Evolutionary conservation across 768 basidiomycete genomes (phyloP).

Genomic region (Macrolepiota fuliginosa): DNA sequence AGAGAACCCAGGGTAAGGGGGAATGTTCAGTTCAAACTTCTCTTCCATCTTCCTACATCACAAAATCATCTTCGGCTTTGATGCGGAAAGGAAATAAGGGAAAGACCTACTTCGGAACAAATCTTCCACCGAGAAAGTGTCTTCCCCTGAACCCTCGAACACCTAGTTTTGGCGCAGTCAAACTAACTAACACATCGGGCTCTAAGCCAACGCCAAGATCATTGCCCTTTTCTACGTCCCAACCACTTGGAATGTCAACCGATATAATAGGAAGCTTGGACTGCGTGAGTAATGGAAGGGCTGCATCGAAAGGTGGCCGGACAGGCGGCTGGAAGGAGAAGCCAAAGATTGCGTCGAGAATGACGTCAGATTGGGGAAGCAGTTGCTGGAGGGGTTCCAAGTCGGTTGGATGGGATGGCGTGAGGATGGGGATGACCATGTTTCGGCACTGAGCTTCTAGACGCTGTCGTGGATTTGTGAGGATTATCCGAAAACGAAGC

Average conservation of each 20-base stretch:
- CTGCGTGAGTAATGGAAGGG: slow-evolving; percentile 61
- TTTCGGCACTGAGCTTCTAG: slow-evolving; percentile 86
- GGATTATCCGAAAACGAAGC: background rate
- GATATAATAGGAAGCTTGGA: slow-evolving; percentile 82
- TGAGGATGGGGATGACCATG: slow-evolving; percentile 76
- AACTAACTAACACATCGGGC: slow-evolving; percentile 80
- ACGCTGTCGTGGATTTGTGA: slow-evolving; percentile 42
- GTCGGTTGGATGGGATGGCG: slow-evolving; percentile 38
- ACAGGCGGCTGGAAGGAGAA: slow-evolving; percentile 95
- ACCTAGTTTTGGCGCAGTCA: slow-evolving; percentile 95
- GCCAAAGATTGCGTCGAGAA: slow-evolving; percentile 96
- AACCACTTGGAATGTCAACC: slow-evolving; percentile 96
- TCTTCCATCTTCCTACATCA: slow-evolving; percentile 60
- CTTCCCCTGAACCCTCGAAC: slow-evolving; percentile 71
- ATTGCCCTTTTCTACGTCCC: slow-evolving; percentile 87
- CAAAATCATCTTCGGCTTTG: background rate
- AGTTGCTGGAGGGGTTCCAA: slow-evolving; percentile 44
- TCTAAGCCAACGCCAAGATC: slow-evolving; percentile 53
- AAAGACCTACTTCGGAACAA: slow-evolving; percentile 74
- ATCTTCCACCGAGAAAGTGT: slow-evolving; percentile 94
- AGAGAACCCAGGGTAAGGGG: slow-evolving; percentile 71
- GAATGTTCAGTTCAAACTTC: slow-evolving; percentile 77
- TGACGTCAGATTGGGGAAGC: slow-evolving; percentile 66
- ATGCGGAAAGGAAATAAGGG: background rate
- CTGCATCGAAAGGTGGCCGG: slow-evolving; percentile 81